Evolutionary conservation across 257 asterid genomes (phyloP).

Genomic region (Ocimum tenuiflorum): DNA sequence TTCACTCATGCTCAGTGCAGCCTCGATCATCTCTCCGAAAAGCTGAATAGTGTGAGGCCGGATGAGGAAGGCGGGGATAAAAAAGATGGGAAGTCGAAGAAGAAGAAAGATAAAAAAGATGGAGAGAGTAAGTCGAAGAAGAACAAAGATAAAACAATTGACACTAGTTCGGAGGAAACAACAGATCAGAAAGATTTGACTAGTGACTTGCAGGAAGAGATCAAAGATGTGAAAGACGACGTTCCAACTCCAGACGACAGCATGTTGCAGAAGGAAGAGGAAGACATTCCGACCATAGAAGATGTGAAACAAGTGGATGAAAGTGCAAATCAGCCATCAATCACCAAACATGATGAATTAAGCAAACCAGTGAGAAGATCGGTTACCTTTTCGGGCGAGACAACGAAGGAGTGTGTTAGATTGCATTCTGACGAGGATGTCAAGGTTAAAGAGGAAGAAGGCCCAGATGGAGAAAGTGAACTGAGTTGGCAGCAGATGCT

Average conservation of each 20-base stretch:
- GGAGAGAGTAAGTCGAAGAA: conserved; percentile 3
- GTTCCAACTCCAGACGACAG: neutral
- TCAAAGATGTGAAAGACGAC: neutral
- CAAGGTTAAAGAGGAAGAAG: conserved; percentile 14
- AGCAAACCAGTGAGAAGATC: conserved; percentile 25
- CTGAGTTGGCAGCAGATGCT: conserved; percentile 72
- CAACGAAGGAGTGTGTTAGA: conserved; percentile 14
- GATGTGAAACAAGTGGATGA: neutral
- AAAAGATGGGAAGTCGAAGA: conserved; percentile 7
- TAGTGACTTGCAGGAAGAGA: neutral
- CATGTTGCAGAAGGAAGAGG: neutral
- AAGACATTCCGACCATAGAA: neutral
- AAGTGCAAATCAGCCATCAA: conserved; percentile 14
- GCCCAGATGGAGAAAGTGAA: conserved; percentile 30
- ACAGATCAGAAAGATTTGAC: neutral
- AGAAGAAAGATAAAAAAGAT: neutral
- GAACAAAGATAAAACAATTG: neutral
- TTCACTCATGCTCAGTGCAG: conserved; percentile 52
- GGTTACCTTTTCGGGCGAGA: conserved; percentile 23
- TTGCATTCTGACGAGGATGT: conserved; percentile 11
- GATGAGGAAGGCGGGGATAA: conserved; percentile 38
- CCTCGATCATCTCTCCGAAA: conserved; percentile 53
- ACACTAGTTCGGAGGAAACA: neutral
- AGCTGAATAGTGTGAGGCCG: conserved; percentile 46
- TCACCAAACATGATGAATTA: conserved; percentile 9